A percentile compares a stretch with the other conserved stretches of the same genome.
Evolutionary conservation across 495 filamentous ascomycete species (phyloP).

Genomic region (Cercophora sp.): DNA sequence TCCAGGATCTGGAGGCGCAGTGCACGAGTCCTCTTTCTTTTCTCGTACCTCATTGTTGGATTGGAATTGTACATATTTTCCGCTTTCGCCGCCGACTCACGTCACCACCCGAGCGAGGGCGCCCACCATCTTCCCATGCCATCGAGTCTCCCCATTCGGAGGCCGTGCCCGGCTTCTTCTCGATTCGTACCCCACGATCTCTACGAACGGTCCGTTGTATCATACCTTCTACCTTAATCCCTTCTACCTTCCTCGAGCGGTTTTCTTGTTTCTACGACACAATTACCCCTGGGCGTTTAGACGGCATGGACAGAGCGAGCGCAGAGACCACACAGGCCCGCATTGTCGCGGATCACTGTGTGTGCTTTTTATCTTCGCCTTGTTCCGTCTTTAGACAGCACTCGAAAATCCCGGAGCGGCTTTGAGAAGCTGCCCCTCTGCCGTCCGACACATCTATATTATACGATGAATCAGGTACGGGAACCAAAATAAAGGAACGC

Average conservation of each 20-base stretch:
- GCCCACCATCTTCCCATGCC: too few relatives aligned
- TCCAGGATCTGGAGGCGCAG: too few relatives aligned
- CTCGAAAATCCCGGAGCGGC: too few relatives aligned
- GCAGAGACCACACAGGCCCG: constrained; percentile 5
- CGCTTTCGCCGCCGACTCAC: too few relatives aligned
- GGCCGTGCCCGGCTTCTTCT: neutral
- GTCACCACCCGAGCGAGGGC: too few relatives aligned
- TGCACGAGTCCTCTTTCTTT: constrained; percentile 16
- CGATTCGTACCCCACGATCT: constrained; percentile 7
- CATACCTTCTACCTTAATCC: constrained; percentile 22
- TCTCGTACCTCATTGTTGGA: constrained; percentile 5
- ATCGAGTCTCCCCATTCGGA: too few relatives aligned
- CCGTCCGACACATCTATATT: too few relatives aligned
- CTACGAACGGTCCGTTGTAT: constrained; percentile 19
- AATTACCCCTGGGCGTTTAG: constrained; percentile 7
- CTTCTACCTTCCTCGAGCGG: too few relatives aligned
- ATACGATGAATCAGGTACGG: neutral
- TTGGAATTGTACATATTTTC: neutral
- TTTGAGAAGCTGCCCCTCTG: too few relatives aligned
- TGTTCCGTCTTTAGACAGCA: neutral
- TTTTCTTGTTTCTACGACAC: constrained; percentile 12
- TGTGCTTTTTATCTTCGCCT: too few relatives aligned
- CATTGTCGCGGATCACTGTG: constrained; percentile 12
- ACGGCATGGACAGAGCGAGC: constrained; percentile 9
- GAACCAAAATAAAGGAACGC: constrained; percentile 5